Evolutionary conservation across 2,329 filamentous ascomycete genomes (phyloP), one percentile per base, ranked within the genome.

Genomic region (Diplodia scrobiculata): DNA sequence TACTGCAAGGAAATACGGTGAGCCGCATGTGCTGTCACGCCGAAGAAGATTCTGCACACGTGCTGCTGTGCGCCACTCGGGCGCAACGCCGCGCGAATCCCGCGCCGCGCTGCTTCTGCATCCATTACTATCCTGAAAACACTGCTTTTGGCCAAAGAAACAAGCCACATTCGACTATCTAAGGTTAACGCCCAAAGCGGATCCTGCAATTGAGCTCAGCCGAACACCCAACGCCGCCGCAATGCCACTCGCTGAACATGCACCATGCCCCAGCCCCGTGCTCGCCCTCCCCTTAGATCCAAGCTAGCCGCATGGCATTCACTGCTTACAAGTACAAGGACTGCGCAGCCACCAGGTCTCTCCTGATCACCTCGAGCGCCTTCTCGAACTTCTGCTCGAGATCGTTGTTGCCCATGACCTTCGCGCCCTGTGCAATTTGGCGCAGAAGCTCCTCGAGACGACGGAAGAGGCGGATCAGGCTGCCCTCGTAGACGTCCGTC

Each of bases 361-460:
- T 86, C 78, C 91, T 87, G 65, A 98, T 90, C 84, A 96, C 95
- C 67, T 85, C 84, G 71, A 99, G 81, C 68, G 91, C 90, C 71
- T 88, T 86, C 74, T 97, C 93, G 75, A 99, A 99, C 80, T 97
- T 97, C 75, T 89, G 86, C 74, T 93, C 90, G 66, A 99, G 82
- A 73, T 98, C 95, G 68, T 96, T 92, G 76, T 91, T 97, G 73
- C 95, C 95, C 95, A 99, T 99, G 69, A 97, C 94, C 81, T 97
- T 98, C 70, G 91, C 87, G 27, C 94, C 95, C 80, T 98, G 91
- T 17, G 90, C 94, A 86, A 98, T 96, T 79, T 99, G 95, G 70
- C 95, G 87, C 41, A 99, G 83, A 67, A 97, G 84, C 80, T 99
- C 95, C 79, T 99, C 95, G 36, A 99, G 84, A 21, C 95, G 91